Conservation (phyloP, 345 rosid species). For the Citrus reticulata region DNA sequence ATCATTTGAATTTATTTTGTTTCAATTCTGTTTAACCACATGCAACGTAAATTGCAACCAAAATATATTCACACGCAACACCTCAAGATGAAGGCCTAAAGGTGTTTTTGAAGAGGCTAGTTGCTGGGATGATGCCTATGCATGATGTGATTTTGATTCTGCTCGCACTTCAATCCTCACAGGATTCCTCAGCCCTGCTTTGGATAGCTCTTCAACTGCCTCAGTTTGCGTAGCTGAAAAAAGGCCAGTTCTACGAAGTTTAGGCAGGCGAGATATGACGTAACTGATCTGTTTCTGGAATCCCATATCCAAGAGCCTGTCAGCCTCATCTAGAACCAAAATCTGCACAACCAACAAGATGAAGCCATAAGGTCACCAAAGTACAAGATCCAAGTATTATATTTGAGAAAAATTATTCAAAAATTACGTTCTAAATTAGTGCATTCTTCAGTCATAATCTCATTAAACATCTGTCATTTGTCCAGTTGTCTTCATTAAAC, state of each 20-base stretch:
- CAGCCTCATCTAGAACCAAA: slow-evolving; percentile 90
- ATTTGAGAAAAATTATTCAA: not conserved
- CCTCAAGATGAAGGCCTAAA: slow-evolving; percentile 87
- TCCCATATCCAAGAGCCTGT: slow-evolving; percentile 94
- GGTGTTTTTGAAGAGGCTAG: slow-evolving; percentile 64
- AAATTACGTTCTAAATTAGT: not conserved
- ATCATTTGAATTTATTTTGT: not conserved
- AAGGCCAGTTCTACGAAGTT: slow-evolving; percentile 92
- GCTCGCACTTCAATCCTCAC: slow-evolving; percentile 87
- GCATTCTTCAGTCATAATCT: not conserved
- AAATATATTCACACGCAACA: slow-evolving; percentile 17
- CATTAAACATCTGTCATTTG: not conserved
- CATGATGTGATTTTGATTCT: slow-evolving; percentile 40
- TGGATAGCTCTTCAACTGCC: slow-evolving; percentile 82
- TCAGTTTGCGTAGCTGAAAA: slow-evolving; percentile 98
- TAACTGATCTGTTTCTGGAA: slow-evolving; percentile 78
- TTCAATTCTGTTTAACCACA: not conserved
- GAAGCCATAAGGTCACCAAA: not conserved
- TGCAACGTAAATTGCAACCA: not conserved
- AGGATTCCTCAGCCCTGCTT: slow-evolving; percentile 91
- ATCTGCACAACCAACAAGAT: slow-evolving; percentile 45
- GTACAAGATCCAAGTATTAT: not conserved
- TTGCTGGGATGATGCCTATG: slow-evolving; percentile 37
- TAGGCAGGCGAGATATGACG: slow-evolving; percentile 79
- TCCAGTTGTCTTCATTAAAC: not conserved